Conservation (phyloP, 352 stramenopile species). For the Phytophthora europaea region DNA sequence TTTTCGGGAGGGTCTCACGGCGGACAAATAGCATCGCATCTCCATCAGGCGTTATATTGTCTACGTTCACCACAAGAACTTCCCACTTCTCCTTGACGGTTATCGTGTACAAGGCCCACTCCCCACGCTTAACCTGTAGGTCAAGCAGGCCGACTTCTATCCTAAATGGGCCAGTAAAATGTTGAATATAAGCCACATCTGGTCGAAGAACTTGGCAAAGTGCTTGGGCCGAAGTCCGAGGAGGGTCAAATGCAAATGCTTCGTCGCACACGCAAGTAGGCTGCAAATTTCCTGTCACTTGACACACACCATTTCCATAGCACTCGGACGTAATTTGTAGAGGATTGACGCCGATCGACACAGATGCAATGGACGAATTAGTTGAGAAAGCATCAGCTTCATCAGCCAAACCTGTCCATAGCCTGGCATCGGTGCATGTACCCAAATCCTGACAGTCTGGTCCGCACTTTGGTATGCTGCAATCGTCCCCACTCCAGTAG, state of each 20-base stretch:
- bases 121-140: slow-evolving; percentile 53
- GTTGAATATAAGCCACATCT: slow-evolving; percentile 67
- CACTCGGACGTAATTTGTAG: slow-evolving; percentile 75
- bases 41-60: slow-evolving; percentile 44
- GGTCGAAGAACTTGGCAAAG: slow-evolving; percentile 73
- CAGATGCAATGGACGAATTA: slow-evolving; percentile 12
- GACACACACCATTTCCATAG: slow-evolving; percentile 79
- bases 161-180: slow-evolving; percentile 59
- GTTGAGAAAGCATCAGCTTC: neutral
- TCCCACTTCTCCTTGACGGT: slow-evolving; percentile 66
- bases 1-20: slow-evolving; percentile 66
- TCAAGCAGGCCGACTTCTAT: slow-evolving; percentile 49
- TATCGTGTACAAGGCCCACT: slow-evolving; percentile 76
- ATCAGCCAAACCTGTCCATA: slow-evolving; percentile 7
- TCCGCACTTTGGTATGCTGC: slow-evolving; percentile 75
- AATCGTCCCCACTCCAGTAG: slow-evolving; percentile 83
- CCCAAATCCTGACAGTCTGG: slow-evolving; percentile 77
- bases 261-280: slow-evolving; percentile 74
- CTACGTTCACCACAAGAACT: slow-evolving; percentile 62
- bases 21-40: slow-evolving; percentile 83
- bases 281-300: slow-evolving; percentile 32
- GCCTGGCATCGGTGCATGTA: slow-evolving; percentile 46
- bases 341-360: slow-evolving; percentile 35
- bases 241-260: slow-evolving; percentile 63
- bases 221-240: slow-evolving; percentile 49